phyloP scores from a whole-genome alignment of 331 rosid genomes.

The Pyrus hybrid region DNA sequence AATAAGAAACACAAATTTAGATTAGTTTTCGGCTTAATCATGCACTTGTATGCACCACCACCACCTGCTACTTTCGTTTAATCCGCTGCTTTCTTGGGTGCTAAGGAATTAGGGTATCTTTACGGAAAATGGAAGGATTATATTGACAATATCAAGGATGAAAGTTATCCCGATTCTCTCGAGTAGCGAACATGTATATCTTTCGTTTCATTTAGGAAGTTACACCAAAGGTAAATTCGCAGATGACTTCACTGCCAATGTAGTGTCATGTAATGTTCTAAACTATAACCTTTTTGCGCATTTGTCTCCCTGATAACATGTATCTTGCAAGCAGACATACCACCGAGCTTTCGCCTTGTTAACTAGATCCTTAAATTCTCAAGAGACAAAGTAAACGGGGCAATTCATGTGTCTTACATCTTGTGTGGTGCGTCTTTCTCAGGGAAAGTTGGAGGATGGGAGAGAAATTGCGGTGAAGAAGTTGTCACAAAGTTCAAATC shows the following conservation, averaged over 20 bases:
- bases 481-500: slow-evolving; percentile 65
- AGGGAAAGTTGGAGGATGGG: slow-evolving; percentile 86
- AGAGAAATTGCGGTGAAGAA: slow-evolving; percentile 89
- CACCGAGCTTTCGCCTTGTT: no score
- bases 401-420: neutral
- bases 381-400: neutral
- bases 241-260: neutral
- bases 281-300: neutral
- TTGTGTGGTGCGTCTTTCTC: neutral
- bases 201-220: neutral
- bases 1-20: neutral
- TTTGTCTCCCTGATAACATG: neutral
- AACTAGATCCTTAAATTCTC: neutral
- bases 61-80: neutral
- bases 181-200: no score
- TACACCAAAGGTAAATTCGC: neutral
- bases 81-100: neutral
- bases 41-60: neutral
- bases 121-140: neutral
- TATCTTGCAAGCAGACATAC: neutral
- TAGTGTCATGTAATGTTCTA: neutral
- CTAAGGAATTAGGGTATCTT: neutral
- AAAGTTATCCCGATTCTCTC: neutral
- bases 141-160: neutral
- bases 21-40: neutral